Conservation (phyloP, 2,329 filamentous ascomycete species). For the Coniochaeta pulveracea region DNA sequence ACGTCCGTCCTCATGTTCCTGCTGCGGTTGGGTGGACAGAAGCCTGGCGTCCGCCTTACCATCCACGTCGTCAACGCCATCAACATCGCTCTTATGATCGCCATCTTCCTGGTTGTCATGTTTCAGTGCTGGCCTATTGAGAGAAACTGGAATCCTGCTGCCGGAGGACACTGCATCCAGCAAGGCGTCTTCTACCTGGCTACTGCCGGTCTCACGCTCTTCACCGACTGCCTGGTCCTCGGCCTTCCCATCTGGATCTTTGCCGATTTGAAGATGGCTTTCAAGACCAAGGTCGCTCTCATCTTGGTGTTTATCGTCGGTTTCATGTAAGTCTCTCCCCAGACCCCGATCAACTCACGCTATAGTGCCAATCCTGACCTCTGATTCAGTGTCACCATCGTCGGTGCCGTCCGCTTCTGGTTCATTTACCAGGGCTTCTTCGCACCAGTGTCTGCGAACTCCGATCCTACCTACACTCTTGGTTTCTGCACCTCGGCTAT, state of each 20-base stretch:
- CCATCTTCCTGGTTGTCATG: slow-evolving; percentile 18
- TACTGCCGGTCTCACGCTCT: slow-evolving; percentile 16
- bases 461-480: slow-evolving; percentile 18
- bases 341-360: too few species aligned
- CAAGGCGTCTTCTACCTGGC: slow-evolving; percentile 14
- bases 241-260: slow-evolving; percentile 28
- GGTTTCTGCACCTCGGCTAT: slow-evolving; percentile 20
- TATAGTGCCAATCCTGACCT: too few species aligned
- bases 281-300: slow-evolving; percentile 24
- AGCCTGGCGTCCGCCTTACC: slow-evolving; percentile 18
- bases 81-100: slow-evolving; percentile 17
- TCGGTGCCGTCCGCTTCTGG: slow-evolving; percentile 21
- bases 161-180: slow-evolving; percentile 15
- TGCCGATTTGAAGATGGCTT: slow-evolving; percentile 24
- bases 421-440: slow-evolving; percentile 15
- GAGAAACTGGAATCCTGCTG: slow-evolving; percentile 4
- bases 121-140: slow-evolving; percentile 22
- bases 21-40: slow-evolving; percentile 26
- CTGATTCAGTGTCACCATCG: slow-evolving; percentile 17
- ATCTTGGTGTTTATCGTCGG: slow-evolving; percentile 28
- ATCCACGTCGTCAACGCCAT: slow-evolving; percentile 18
- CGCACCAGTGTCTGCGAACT: slow-evolving; percentile 5
- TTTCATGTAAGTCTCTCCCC: slow-evolving; percentile 20
- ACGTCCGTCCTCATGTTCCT: slow-evolving; percentile 32
- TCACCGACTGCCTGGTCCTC: slow-evolving; percentile 20